Conservation (phyloP, 169 alveolate species). For the Cyclospora cayetanensis region DNA sequence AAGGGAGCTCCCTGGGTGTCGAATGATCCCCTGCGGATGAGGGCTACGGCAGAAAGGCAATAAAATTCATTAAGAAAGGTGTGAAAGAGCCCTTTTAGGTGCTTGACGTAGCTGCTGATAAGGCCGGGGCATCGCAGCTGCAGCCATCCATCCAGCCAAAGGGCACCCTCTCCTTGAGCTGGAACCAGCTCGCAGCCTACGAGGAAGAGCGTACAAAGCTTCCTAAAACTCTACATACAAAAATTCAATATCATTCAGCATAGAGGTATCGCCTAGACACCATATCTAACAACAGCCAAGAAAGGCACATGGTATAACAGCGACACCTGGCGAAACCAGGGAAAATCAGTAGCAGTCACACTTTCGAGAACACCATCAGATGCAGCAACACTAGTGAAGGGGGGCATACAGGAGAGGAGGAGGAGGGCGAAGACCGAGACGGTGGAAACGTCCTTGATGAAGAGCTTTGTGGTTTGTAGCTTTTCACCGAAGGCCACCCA, state of each 20-base stretch:
- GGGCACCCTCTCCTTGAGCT: not conserved
- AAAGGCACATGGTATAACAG: no score
- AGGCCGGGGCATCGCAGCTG: constrained; percentile 62
- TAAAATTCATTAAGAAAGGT: constrained; percentile 13
- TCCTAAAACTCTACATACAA: not conserved
- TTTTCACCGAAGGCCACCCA: constrained; percentile 67
- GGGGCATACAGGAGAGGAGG: constrained; percentile 55
- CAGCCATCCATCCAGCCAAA: constrained; percentile 64
- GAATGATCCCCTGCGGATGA: not conserved
- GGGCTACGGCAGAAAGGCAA: not conserved
- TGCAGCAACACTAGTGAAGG: not conserved
- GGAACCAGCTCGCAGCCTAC: constrained; percentile 59
- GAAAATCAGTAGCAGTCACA: not conserved
- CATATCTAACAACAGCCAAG: not conserved
- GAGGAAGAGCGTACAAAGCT: not conserved
- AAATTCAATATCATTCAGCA: not conserved
- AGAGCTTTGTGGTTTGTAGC: constrained; percentile 46
- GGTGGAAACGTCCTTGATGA: constrained; percentile 52
- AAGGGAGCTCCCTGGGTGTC: not conserved
- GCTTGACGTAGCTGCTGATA: constrained; percentile 24
- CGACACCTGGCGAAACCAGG: not conserved
- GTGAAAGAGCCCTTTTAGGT: constrained; percentile 12
- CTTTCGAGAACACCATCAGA: not conserved
- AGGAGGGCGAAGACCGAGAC: constrained; percentile 69
- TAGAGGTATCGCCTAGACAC: not conserved